Conservation (phyloP, 2,329 filamentous ascomycete species). For the Lachnellula arida region DNA sequence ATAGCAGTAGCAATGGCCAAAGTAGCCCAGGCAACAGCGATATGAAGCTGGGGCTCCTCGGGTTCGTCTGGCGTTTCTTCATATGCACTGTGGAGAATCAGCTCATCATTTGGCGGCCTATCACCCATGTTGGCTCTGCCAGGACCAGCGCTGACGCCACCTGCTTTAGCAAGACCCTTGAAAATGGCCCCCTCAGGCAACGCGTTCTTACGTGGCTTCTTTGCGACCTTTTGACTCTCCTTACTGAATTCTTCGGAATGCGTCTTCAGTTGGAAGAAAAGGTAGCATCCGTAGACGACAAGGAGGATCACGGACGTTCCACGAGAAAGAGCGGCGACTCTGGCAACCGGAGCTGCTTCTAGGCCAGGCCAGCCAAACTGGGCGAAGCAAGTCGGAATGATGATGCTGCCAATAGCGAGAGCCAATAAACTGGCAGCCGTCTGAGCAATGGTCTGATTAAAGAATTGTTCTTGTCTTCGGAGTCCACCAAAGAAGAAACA, state of each 20-base stretch:
- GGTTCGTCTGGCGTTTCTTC: slow-evolving; percentile 60
- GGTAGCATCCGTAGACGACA: slow-evolving; percentile 75
- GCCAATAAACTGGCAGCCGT: slow-evolving; percentile 71
- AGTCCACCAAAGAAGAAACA: slow-evolving; percentile 77
- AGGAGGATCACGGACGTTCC: slow-evolving; percentile 77
- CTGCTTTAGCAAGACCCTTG: slow-evolving; percentile 28
- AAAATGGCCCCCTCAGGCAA: slow-evolving; percentile 29
- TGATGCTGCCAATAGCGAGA: slow-evolving; percentile 69
- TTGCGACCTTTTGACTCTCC: slow-evolving; percentile 72
- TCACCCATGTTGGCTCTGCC: slow-evolving; percentile 24
- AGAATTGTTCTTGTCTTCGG: slow-evolving; percentile 74
- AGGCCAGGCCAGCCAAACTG: slow-evolving; percentile 41
- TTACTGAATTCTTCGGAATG: slow-evolving; percentile 77
- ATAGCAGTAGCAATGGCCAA: slow-evolving; percentile 66
- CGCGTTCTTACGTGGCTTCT: slow-evolving; percentile 42
- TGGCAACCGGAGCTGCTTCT: slow-evolving; percentile 35
- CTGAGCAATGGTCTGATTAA: slow-evolving; percentile 89
- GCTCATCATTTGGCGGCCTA: slow-evolving; percentile 29
- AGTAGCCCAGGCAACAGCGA: slow-evolving; percentile 66
- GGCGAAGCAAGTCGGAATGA: slow-evolving; percentile 86
- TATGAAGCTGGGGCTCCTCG: slow-evolving; percentile 69
- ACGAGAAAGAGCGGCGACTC: slow-evolving; percentile 61
- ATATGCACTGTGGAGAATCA: slow-evolving; percentile 37
- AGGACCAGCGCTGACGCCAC: slow-evolving; percentile 28
- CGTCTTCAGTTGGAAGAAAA: slow-evolving; percentile 88